Evolutionary conservation across 192 early-diverging fungal species (phyloP).

Genomic region (Haplosporangium gracile): DNA sequence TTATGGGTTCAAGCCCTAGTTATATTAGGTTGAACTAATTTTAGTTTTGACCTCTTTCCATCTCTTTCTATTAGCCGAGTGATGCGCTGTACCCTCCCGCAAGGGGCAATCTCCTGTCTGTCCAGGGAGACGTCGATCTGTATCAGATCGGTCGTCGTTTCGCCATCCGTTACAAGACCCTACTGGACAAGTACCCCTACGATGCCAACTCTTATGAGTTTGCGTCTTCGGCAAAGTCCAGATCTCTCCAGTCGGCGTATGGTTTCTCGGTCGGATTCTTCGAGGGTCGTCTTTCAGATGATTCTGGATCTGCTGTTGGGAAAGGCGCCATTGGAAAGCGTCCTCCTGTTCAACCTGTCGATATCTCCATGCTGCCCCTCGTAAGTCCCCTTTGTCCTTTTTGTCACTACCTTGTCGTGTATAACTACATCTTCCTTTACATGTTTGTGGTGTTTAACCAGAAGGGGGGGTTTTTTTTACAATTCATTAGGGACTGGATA

Average conservation of each 20-base stretch:
- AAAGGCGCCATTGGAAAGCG: background rate
- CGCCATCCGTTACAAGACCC: conserved; percentile 22
- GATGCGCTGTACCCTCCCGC: background rate
- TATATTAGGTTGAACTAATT: too few relatives aligned
- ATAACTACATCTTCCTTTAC: background rate
- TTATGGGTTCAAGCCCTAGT: background rate
- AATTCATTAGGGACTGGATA: conserved; percentile 28
- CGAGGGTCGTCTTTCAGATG: conserved; percentile 2
- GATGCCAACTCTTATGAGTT: conserved; percentile 36
- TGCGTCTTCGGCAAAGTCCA: conserved; percentile 24
- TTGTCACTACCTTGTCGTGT: background rate
- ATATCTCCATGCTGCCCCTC: conserved; percentile 28
- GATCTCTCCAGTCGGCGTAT: conserved; percentile 38
- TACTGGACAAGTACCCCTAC: conserved; percentile 42
- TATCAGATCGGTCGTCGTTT: conserved; percentile 24
- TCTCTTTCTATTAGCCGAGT: background rate
- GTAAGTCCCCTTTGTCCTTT: conserved; percentile 14
- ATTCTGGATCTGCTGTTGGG: background rate
- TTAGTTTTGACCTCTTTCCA: background rate
- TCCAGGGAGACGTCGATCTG: conserved; percentile 17
- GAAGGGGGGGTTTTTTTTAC: background rate
- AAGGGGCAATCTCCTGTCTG: conserved; percentile 15
- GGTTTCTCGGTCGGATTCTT: conserved; percentile 32
- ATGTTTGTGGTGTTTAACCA: background rate
- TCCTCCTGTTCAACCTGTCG: conserved; percentile 31